Conservation (phyloP, 805 yeast species). For the Peterozyma toletana region DNA sequence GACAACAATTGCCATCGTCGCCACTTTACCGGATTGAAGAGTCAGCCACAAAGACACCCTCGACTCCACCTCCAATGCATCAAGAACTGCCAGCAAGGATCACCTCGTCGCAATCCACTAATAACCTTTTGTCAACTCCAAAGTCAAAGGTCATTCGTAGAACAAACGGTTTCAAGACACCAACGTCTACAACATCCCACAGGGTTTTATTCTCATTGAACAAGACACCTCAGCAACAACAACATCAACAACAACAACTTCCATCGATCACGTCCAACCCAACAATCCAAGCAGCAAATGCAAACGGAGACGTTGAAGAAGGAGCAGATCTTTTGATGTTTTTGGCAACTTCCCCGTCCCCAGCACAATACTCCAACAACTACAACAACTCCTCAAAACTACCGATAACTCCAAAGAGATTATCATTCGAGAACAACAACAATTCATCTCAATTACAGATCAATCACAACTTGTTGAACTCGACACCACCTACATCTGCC, state of each 20-base stretch:
- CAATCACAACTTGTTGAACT: neutral
- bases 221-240: neutral
- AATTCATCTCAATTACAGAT: neutral
- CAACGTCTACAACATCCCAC: slow-evolving; percentile 11
- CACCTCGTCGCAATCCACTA: slow-evolving; percentile 10
- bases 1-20: slow-evolving; percentile 9
- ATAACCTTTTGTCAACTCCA: slow-evolving; percentile 24
- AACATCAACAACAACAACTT: neutral
- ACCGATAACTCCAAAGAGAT: slow-evolving; percentile 9
- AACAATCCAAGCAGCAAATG: neutral
- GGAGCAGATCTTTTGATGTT: slow-evolving; percentile 81
- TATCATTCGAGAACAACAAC: neutral
- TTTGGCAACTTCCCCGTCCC: slow-evolving; percentile 69
- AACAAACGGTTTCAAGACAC: slow-evolving; percentile 20
- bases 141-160: slow-evolving; percentile 12
- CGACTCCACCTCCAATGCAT: slow-evolving; percentile 17
- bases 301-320: slow-evolving; percentile 25
- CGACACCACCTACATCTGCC: slow-evolving; percentile 9
- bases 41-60: slow-evolving; percentile 5
- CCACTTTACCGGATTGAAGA: slow-evolving; percentile 7
- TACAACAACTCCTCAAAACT: slow-evolving; percentile 6
- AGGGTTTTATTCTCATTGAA: neutral
- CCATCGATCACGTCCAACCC: neutral
- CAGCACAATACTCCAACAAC: slow-evolving; percentile 1
- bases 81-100: slow-evolving; percentile 7